Evolutionary conservation across 805 yeast species (phyloP).

Genomic region (Tetrapisispora taiwanensis): DNA sequence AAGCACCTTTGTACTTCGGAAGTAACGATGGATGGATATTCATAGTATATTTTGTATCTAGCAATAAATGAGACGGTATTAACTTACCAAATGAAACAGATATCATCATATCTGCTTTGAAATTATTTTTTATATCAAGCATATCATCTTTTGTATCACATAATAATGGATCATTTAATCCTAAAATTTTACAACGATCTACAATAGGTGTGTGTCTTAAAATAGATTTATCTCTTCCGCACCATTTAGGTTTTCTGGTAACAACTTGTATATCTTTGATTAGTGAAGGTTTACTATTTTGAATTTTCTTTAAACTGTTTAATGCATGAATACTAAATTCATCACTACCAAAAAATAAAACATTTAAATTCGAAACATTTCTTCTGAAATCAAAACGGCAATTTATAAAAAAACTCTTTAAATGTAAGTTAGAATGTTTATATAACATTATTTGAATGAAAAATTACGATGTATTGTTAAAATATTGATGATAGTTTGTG

Average conservation of each 20-base stretch:
- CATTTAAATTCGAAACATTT: conserved; percentile 10
- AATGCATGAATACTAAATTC: conserved; percentile 52
- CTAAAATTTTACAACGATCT: conserved; percentile 27
- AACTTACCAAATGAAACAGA: conserved; percentile 87
- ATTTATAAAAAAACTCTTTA: not conserved
- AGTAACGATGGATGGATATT: conserved; percentile 89
- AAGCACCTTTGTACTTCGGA: conserved; percentile 77
- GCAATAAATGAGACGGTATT: conserved; percentile 56
- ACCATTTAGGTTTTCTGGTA: conserved; percentile 50
- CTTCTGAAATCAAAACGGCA: not conserved
- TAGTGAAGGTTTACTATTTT: conserved; percentile 7
- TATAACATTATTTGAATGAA: too few relatives aligned
- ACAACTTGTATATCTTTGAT: conserved; percentile 44
- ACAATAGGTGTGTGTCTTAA: conserved; percentile 47
- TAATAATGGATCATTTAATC: conserved; percentile 21
- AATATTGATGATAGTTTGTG: too few relatives aligned
- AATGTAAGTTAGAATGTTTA: too few relatives aligned
- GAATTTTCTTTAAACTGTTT: conserved; percentile 26
- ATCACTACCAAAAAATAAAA: conserved; percentile 78
- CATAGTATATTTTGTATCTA: conserved; percentile 44
- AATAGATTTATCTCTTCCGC: conserved; percentile 46
- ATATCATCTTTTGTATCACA: conserved; percentile 19
- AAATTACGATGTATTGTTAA: too few relatives aligned
- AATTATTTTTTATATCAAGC: conserved; percentile 5
- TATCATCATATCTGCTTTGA: conserved; percentile 51